These are phyloP conservation scores for Didymella arachidicola DNA, from an alignment of 2,329 filamentous ascomycete species.

Conservation along the genomic window DNA sequence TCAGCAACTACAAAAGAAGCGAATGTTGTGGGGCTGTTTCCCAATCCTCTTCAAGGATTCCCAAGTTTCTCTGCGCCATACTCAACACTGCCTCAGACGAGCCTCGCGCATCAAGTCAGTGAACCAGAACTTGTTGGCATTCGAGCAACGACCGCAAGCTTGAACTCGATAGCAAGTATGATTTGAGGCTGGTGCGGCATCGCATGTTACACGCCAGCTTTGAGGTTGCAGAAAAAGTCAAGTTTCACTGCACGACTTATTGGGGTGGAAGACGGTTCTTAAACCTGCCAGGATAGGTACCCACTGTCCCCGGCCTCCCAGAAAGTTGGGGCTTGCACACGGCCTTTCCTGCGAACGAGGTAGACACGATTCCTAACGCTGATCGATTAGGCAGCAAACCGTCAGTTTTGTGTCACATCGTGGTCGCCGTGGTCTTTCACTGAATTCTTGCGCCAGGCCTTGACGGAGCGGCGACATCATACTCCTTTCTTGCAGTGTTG, in stretches of 20 bases:
- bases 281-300: too few relatives aligned
- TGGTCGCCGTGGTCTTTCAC: background rate
- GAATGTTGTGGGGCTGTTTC: conserved; percentile 43
- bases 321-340: too few relatives aligned
- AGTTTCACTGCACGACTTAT: too few relatives aligned
- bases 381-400: background rate
- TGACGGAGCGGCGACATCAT: background rate
- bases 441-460: background rate
- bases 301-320: too few relatives aligned
- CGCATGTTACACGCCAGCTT: background rate
- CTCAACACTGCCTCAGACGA: conserved; percentile 19
- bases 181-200: conserved; percentile 26
- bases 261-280: too few relatives aligned
- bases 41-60: conserved; percentile 41
- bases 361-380: background rate
- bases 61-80: conserved; percentile 32
- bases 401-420: background rate
- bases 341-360: too few relatives aligned
- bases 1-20: conserved; percentile 27
- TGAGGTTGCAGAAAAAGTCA: background rate
- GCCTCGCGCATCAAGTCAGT: conserved; percentile 41
- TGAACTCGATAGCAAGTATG: conserved; percentile 50
- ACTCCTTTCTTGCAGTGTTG: background rate
- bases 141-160: conserved; percentile 38
- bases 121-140: conserved; percentile 49